phyloP scores from a whole-genome alignment of 2,329 filamentous ascomycete species.

The Arthrobotrys sinensis region DNA sequence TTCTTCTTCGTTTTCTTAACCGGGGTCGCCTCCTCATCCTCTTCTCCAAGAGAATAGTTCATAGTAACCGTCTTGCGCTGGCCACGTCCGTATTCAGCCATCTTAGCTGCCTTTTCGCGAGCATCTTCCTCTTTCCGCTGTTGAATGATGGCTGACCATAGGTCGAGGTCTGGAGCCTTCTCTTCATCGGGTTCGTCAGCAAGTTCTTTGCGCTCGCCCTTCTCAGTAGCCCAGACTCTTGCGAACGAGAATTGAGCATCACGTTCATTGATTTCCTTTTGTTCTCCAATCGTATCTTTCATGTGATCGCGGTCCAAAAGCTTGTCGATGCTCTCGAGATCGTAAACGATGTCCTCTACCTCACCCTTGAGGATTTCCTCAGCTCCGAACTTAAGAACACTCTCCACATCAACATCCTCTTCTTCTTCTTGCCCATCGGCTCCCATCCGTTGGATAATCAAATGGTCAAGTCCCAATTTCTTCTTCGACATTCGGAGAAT shows the following conservation, averaged over 20 bases:
- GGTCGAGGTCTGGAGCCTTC: conserved; percentile 75
- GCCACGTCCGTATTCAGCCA: conserved; percentile 86
- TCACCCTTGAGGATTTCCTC: conserved; percentile 78
- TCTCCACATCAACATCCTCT: conserved; percentile 83
- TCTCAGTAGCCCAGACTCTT: conserved; percentile 90
- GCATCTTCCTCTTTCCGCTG: conserved; percentile 84
- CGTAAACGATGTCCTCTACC: conserved; percentile 80
- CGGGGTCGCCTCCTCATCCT: conserved; percentile 34
- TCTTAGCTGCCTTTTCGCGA: conserved; percentile 78
- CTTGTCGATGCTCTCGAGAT: conserved; percentile 85
- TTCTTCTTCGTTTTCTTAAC: conserved; percentile 27
- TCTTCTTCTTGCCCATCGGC: conserved; percentile 82
- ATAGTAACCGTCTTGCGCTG: conserved; percentile 73
- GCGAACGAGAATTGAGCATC: conserved; percentile 91
- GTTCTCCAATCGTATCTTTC: conserved; percentile 76
- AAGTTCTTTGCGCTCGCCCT: conserved; percentile 73
- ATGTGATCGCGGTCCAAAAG: conserved; percentile 88
- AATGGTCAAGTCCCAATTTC: conserved; percentile 96
- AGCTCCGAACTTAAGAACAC: conserved; percentile 88
- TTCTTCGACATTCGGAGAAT: conserved; percentile 96
- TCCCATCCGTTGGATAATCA: conserved; percentile 88
- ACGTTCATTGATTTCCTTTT: conserved; percentile 75
- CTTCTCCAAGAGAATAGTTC: conserved; percentile 41
- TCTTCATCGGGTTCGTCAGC: conserved; percentile 75
- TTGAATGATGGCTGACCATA: conserved; percentile 92